Evolutionary conservation across 1,284 basidiomycete genomes (phyloP), one percentile per base, ranked within the genome.

Genomic region (Sporisorium exsertum): DNA sequence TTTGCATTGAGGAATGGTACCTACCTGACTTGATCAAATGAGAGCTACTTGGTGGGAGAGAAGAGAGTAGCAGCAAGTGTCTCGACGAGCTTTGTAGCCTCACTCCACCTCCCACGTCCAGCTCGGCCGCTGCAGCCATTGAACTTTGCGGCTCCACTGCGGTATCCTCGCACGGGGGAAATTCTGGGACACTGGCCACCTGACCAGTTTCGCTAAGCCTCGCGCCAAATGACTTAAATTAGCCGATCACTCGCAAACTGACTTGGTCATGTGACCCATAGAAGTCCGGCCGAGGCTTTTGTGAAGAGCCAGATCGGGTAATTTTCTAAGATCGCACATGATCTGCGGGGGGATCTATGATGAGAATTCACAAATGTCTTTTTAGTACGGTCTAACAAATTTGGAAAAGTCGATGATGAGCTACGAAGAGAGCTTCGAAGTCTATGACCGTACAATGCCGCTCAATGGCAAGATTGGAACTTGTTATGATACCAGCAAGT

Each of bases 1-100:
- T 40, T 45, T 33, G 24, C 13, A 7, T 18, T 49, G 46, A 20
- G 8, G 33, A 15, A 35, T 53, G 24, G 40, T 65, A 77, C 74
- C 66, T 72, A 77, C 74, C 58, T 72, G 47, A 65, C 66, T 69
- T 72, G 69, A 63, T 77, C 66, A 70, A 72, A 77, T 68, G 74
- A 77, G 70, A 77, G 74, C 56, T 76, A 62, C 63, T 72, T 77
- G 74, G 74, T 72, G 74, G 74, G 60, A 58, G 59, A 33, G 62
- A 71, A 67, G 66, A 72, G 69, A 68, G 64, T 9, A 33, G 24
- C 2, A 15, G 59, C 16, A 22, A 45, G 13, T 20, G n/a, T 46
- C 42, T 12, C 51, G 42, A 27, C 53, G 52, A 63, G 60, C 72
- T 75, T 75, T 75, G 72, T 75, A 75, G 68, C 63, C 70, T 64